Evolutionary conservation across 179 eudicot species (phyloP), one percentile per base, ranked within the genome.

Genomic region (Spergularia azorica): DNA sequence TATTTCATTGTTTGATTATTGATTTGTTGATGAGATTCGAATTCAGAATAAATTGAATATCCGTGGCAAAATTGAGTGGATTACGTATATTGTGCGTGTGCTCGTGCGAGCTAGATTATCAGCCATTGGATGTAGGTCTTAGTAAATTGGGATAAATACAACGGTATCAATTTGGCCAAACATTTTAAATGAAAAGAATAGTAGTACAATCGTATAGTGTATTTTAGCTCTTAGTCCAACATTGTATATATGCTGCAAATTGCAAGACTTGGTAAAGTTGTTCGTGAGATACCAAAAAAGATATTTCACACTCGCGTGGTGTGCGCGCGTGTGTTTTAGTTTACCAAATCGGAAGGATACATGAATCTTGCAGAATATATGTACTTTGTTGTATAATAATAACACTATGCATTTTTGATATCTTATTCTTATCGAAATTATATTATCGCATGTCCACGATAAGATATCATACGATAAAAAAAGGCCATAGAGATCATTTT

Each of bases 281-380:
- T 16, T 18, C 18, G 62, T 17, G 20, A 58, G 39, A 36, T 36
- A 36, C 39, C 18, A 57, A 18, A 7, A 58, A 17, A 2, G 9
- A 17, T 0, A 3, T 16, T 15, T 32, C 67, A 36, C n/a, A 63
- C 43, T 32, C 16, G 10, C 67, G 43, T 15, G 10, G 4, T 32
- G 43, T 14, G 67, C 67, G 43, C 43, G 67, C 38, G 67, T 63
- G 41, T 46, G 67, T 9, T 3, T 10, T 13, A 43, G 0, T 32
- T 9, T 63, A 15, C 12, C 67, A 63, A 63, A 63, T 63, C 67
- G n/a, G 16, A 32, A 5, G 67, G 43, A 63, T 63, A 36, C 67
- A 63, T 63, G 67, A 63, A 63, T 63, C 67, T 63, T 63, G 7
- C 1, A 32, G 67, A 63, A 63, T 63, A 63, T 32, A 63, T 63